Base-by-base conservation (phyloP, 2,329 filamentous ascomycete genomes). In the Colletotrichum orchidophilum region DNA sequence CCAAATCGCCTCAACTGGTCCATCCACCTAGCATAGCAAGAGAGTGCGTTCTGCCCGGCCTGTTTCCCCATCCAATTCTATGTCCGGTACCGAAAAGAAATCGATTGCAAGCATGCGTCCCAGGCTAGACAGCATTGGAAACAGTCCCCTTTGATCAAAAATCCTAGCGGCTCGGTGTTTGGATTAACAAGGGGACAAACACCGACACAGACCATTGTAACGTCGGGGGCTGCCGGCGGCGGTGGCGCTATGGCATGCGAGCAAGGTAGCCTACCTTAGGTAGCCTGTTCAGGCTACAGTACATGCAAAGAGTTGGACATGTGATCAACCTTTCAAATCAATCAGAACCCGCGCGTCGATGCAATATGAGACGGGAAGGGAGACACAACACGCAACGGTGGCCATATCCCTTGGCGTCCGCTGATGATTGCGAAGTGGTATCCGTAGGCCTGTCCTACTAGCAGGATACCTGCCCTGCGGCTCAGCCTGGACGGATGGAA, bases 401-500 rank as follows among this genome's bases (percentile, higher is more conserved):
- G 26, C 39, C 26, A 13, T 24, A n/a, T 12, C 58, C 27, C 39
- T 50, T 50, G 58, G n/a, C 13, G 33, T 26, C 12, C 50, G 27
- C 27, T 12, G 6, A 33, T 53, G 49, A 29, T 39, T 63, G 59
- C 39, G 12, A 21, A 7, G 29, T 57, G n/a, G 46, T 26, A n/a
- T n/a, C n/a, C n/a, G n/a, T n/a, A 11, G 24, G 63, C 49, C 26
- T 33, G 15, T 21, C 13, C 13, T 12, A 29, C 46, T 27, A 15
- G n/a, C 29, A 57, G 57, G 33, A 57, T 50, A 50, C 63, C 63
- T 70, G 39, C 57, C 63, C 63, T 70, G 39, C 57, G 49, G 39
- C 53, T 70, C 50, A 62, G 67, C 67, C 66, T 57, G 53, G 54
- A 21, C 12, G 49, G 13, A 13, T 31, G 26, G 21, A 18, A 54